These are phyloP conservation scores for Fraxinus nigra DNA, from an alignment of 305 asterid species.

Conservation along the genomic window DNA sequence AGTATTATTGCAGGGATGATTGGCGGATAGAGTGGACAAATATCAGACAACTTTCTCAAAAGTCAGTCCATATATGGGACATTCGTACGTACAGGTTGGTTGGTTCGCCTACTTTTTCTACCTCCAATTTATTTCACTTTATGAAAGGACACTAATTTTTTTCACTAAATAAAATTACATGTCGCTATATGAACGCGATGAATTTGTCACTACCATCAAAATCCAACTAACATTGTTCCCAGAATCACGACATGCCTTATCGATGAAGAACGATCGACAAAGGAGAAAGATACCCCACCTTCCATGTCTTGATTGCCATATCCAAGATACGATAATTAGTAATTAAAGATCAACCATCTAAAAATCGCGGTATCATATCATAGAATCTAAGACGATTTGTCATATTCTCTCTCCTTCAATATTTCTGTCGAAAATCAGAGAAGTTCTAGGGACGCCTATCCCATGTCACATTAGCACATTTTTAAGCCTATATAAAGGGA, in stretches of 20 bases:
- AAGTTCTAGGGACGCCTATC: neutral
- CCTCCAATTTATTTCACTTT: conserved; percentile 15
- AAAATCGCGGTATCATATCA: too few relatives aligned
- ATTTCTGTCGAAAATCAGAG: neutral
- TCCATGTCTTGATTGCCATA: neutral
- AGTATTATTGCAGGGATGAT: neutral
- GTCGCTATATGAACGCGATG: neutral
- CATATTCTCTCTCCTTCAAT: neutral
- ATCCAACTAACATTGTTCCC: neutral
- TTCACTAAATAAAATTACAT: neutral
- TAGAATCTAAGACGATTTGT: too few relatives aligned
- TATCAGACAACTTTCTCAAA: neutral
- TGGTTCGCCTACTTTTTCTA: conserved; percentile 20
- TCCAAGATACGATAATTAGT: neutral
- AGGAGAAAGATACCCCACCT: neutral
- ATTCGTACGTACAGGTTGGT: conserved; percentile 24
- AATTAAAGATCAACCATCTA: too few relatives aligned
- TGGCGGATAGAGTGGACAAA: conserved; percentile 18
- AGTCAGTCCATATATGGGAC: neutral
- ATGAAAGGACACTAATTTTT: neutral
- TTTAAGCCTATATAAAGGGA: neutral
- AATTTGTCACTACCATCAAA: neutral
- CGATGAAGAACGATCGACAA: neutral
- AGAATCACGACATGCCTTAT: neutral
- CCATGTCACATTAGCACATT: neutral